A percentile compares a stretch with the other conserved stretches of the same genome.
Conservation (phyloP, 2,329 filamentous ascomycete genomes). For the Aspergillus piperis region DNA sequence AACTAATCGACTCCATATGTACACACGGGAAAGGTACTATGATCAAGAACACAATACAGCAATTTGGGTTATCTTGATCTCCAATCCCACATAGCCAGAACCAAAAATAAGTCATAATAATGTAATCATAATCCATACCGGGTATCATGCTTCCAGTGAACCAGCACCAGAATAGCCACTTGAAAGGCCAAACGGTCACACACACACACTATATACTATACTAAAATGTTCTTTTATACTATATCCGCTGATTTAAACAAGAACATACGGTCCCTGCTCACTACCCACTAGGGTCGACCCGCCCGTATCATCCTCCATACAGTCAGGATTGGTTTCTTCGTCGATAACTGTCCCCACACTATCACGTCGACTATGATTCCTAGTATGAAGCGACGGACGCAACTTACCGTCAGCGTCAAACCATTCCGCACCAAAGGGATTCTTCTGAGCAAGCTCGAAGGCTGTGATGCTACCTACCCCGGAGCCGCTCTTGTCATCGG, state of each 20-base stretch:
- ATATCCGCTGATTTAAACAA: too few relatives aligned
- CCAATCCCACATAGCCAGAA: too few relatives aligned
- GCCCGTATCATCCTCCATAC: conserved; percentile 21
- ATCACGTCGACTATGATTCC: conserved; percentile 13
- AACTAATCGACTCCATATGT: too few relatives aligned
- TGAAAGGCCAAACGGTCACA: too few relatives aligned
- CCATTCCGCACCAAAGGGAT: conserved; percentile 27
- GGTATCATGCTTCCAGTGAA: not conserved
- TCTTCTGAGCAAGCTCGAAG: conserved; percentile 26
- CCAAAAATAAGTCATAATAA: too few relatives aligned
- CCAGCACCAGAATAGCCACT: not conserved
- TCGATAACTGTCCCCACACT: conserved; percentile 24
- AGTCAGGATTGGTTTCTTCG: conserved; percentile 16
- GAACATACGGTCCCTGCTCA: conserved; percentile 6
- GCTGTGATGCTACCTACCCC: conserved; percentile 23
- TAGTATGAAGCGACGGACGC: conserved; percentile 8
- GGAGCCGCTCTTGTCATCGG: not conserved
- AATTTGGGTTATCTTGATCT: too few relatives aligned
- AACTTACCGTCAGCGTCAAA: conserved; percentile 23
- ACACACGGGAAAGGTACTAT: too few relatives aligned
- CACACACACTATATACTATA: too few relatives aligned
- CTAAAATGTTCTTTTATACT: too few relatives aligned
- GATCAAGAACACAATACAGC: too few relatives aligned
- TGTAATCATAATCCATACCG: too few relatives aligned
- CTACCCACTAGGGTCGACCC: conserved; percentile 23